These are phyloP conservation scores for Coemansia sp. DNA, from an alignment of 192 early-diverging fungal genomes.

Conservation along the genomic window DNA sequence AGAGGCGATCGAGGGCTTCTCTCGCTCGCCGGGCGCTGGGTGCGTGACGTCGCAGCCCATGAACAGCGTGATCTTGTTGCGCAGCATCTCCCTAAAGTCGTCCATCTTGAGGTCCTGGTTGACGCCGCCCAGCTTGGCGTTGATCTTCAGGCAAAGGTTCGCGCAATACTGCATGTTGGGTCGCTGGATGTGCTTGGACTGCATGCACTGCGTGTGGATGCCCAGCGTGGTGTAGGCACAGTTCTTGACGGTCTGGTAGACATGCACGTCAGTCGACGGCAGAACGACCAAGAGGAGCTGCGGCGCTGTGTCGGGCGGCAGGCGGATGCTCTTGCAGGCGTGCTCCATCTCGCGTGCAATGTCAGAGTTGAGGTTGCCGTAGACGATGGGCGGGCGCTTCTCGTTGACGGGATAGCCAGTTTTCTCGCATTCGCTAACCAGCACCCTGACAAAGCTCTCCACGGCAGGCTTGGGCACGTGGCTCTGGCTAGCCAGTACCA, in stretches of 20 bases:
- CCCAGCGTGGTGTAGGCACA: constrained; percentile 88
- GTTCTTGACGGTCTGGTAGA: constrained; percentile 90
- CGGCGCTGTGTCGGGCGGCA: constrained; percentile 62
- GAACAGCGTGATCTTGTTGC: constrained; percentile 79
- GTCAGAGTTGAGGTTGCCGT: constrained; percentile 63
- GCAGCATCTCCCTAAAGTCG: constrained; percentile 58
- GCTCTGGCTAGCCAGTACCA: constrained; percentile 68
- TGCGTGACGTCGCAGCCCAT: constrained; percentile 94
- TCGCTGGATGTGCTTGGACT: constrained; percentile 74
- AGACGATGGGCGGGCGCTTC: constrained; percentile 49
- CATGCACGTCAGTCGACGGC: constrained; percentile 74
- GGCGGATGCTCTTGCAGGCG: constrained; percentile 69
- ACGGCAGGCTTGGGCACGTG: constrained; percentile 60
- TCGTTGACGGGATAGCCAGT: constrained; percentile 70
- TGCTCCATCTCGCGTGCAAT: constrained; percentile 70
- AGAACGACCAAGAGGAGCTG: constrained; percentile 86
- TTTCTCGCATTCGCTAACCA: constrained; percentile 74
- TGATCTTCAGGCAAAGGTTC: constrained; percentile 94
- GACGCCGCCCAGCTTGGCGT: constrained; percentile 92
- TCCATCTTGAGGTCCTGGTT: constrained; percentile 67
- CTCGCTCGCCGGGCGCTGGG: constrained; percentile 67
- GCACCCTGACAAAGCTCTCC: constrained; percentile 73
- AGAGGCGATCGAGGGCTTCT: constrained; percentile 76
- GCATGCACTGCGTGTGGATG: constrained; percentile 91
- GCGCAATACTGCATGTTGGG: constrained; percentile 92